Base-by-base conservation (phyloP, 139 green algal genomes). In the Zygnema cylindricum region DNA sequence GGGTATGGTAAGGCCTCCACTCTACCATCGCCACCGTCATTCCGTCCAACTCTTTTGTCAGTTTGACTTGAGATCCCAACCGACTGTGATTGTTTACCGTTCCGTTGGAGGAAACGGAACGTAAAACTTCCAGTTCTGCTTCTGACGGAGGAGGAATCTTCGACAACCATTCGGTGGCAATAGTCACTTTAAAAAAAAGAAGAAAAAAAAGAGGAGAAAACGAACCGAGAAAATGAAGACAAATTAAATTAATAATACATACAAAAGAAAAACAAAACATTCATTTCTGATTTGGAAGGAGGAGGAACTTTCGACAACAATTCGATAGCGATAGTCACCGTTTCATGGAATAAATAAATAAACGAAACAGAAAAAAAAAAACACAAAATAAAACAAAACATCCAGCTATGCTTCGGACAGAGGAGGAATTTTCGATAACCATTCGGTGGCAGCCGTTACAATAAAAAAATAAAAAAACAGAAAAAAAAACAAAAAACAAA, bases 321-420 rank as follows among this genome's bases (percentile, higher is more conserved):
- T 38, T 87, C 82, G 43, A 57, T 84, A 0, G 82, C 82, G 63
- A 87, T 87, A 38, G 82, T 83, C 82, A 87, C 82, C n/a, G n/a
- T n/a, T n/a, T n/a, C n/a, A n/a, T n/a, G n/a, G n/a, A n/a, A n/a
- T n/a, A n/a, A n/a, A n/a, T n/a, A n/a, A n/a, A n/a, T n/a, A n/a
- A n/a, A n/a, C n/a, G n/a, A n/a, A n/a, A n/a, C n/a, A n/a, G n/a
- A n/a, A n/a, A n/a, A n/a, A n/a, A n/a, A n/a, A n/a, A n/a, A n/a
- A n/a, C n/a, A n/a, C n/a, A n/a, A n/a, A n/a, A n/a, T n/a, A 43
- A 38, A 32, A 33, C 40, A 87, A 55, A 42, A 69, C 35, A 42
- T 87, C 82, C n/a, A 82, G 40, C 55, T 87, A 54, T 49, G 23
- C 82, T 41, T 42, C 23, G 23, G 54, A 35, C 23, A 32, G 54